Percentiles rank a stretch among this genome's conserved stretches.
Evolutionary conservation across 1,139 yeast species (phyloP).

Genomic region (Nakaseomyces nivariensis): DNA sequence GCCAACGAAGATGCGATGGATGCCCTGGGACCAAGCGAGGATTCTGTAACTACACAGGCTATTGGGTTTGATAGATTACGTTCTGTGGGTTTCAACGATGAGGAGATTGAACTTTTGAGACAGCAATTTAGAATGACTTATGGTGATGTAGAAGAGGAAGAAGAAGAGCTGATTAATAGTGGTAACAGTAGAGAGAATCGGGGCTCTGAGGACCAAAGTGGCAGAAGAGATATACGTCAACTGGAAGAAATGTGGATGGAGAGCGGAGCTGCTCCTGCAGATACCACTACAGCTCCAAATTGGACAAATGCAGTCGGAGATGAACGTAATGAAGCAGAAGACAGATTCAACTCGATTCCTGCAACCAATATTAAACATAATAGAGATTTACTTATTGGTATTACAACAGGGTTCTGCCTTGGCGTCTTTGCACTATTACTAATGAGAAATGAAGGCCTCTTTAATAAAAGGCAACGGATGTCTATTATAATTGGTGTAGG

Average conservation of each 20-base stretch:
- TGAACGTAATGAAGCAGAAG: slow-evolving; percentile 4
- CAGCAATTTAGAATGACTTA: slow-evolving; percentile 64
- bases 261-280: slow-evolving; percentile 44
- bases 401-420: slow-evolving; percentile 50
- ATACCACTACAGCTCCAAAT: slow-evolving; percentile 27
- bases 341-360: slow-evolving; percentile 24
- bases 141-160: slow-evolving; percentile 35
- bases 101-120: slow-evolving; percentile 63
- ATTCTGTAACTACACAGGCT: slow-evolving; percentile 54
- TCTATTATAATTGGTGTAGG: slow-evolving; percentile 53
- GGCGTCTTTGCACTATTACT: slow-evolving; percentile 55
- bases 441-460: slow-evolving; percentile 45
- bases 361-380: slow-evolving; percentile 35
- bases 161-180: slow-evolving; percentile 25
- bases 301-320: slow-evolving; percentile 10
- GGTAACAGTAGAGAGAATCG: slow-evolving; percentile 3
- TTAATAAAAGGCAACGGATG: slow-evolving; percentile 51
- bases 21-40: slow-evolving; percentile 25
- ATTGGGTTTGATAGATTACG: slow-evolving; percentile 79
- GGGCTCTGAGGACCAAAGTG: slow-evolving; percentile 5
- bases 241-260: slow-evolving; percentile 90
- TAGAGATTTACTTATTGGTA: slow-evolving; percentile 53
- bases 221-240: slow-evolving; percentile 34
- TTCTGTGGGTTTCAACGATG: slow-evolving; percentile 72
- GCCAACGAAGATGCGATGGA: slow-evolving; percentile 55